Percentiles rank a stretch among this genome's conserved stretches.
These are phyloP conservation scores for Sclerotinia minor DNA, from an alignment of 2,329 filamentous ascomycete genomes.

Conservation along the genomic window DNA sequence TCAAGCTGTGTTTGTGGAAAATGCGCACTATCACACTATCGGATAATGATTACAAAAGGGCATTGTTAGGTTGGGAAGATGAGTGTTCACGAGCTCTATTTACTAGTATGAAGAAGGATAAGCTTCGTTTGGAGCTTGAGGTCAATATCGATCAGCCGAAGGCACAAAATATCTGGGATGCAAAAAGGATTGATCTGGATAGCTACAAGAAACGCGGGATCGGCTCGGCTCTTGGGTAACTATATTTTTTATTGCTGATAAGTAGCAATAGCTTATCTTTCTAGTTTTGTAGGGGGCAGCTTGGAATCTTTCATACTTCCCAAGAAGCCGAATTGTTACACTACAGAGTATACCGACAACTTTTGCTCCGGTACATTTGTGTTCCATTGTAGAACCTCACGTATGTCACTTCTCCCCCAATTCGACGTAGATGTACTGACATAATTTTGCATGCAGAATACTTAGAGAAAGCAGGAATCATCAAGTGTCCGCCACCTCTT, in stretches of 20 bases:
- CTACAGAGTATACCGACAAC: no score
- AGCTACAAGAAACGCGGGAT: slow-evolving; percentile 26
- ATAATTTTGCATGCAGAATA: no score
- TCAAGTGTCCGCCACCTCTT: no score
- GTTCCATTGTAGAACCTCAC: no score
- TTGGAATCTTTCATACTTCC: no score
- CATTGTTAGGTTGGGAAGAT: background rate
- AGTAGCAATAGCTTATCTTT: background rate
- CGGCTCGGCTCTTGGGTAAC: slow-evolving; percentile 17
- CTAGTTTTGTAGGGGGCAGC: background rate
- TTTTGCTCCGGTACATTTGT: no score
- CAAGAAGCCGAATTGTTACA: no score
- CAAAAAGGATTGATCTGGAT: slow-evolving; percentile 18
- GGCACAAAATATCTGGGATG: background rate
- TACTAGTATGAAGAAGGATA: background rate
- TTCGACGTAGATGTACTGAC: no score
- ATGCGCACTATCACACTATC: background rate
- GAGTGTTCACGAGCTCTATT: background rate
- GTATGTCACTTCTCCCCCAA: no score
- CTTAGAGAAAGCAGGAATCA: no score
- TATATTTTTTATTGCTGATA: background rate
- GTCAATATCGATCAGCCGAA: background rate
- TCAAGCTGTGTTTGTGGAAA: background rate
- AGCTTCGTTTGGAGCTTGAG: no score
- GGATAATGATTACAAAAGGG: background rate